Conservation (phyloP, 2,329 filamentous ascomycete genomes). For the Aspergillus calidoustus region DNA sequence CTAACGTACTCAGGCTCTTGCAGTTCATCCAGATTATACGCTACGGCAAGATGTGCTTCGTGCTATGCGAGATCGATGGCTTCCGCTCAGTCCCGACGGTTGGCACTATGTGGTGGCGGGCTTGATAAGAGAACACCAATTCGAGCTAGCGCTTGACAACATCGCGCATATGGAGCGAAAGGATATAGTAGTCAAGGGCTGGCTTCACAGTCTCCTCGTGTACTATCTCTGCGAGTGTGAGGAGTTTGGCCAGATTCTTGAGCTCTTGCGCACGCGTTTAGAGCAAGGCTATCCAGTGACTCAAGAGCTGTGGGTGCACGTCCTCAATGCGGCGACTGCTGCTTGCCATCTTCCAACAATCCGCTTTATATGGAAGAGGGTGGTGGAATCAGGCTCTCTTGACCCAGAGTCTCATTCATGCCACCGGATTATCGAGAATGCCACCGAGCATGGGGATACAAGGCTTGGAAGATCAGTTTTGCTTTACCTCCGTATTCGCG, state of each 20-base stretch:
- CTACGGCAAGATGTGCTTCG: slow-evolving; percentile 72
- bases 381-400: slow-evolving; percentile 63
- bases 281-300: slow-evolving; percentile 54
- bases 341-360: slow-evolving; percentile 67
- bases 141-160: slow-evolving; percentile 76
- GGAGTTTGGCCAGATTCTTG: slow-evolving; percentile 77
- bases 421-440: slow-evolving; percentile 71
- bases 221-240: slow-evolving; percentile 72
- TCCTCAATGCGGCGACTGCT: slow-evolving; percentile 76
- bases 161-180: slow-evolving; percentile 69
- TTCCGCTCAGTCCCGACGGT: slow-evolving; percentile 63
- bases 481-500: slow-evolving; percentile 63
- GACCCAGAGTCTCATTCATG: slow-evolving; percentile 68
- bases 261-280: slow-evolving; percentile 65
- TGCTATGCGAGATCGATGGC: slow-evolving; percentile 70
- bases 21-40: slow-evolving; percentile 84
- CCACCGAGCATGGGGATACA: slow-evolving; percentile 70
- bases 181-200: slow-evolving; percentile 62
- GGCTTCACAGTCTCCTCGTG: slow-evolving; percentile 79
- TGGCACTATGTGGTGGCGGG: slow-evolving; percentile 72
- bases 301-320: slow-evolving; percentile 67
- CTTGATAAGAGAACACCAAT: slow-evolving; percentile 77
- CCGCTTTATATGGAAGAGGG: slow-evolving; percentile 71
- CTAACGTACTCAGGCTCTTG: slow-evolving; percentile 59
- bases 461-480: slow-evolving; percentile 73